Evolutionary conservation across 441 rosid genomes (phyloP).

Genomic region (Daphne laureola): DNA sequence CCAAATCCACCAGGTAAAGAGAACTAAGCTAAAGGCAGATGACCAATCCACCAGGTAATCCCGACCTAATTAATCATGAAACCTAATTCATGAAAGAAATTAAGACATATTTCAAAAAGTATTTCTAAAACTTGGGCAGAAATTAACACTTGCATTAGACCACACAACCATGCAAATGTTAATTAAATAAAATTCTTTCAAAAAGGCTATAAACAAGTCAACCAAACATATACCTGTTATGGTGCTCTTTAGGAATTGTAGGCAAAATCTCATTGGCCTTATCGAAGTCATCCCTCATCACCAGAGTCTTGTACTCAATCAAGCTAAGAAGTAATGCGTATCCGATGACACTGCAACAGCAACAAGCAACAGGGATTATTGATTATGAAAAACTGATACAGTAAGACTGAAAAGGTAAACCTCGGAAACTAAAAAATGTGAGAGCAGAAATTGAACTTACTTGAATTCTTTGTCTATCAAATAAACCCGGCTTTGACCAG

Average conservation of each 20-base stretch:
- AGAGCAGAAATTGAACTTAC: slow-evolving; percentile 41
- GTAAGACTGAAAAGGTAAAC: slow-evolving; percentile 4
- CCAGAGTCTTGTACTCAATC: slow-evolving; percentile 98
- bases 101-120: too few relatives aligned
- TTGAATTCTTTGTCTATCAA: slow-evolving; percentile 97
- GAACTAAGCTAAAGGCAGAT: too few relatives aligned
- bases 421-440: slow-evolving; percentile 1
- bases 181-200: too few relatives aligned
- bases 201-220: too few relatives aligned
- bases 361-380: not conserved
- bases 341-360: slow-evolving; percentile 74
- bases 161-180: too few relatives aligned
- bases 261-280: slow-evolving; percentile 85
- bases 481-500: slow-evolving; percentile 94
- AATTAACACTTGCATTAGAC: too few relatives aligned
- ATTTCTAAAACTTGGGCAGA: too few relatives aligned
- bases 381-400: not conserved
- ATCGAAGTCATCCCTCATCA: slow-evolving; percentile 96
- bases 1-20: too few relatives aligned
- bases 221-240: slow-evolving; percentile 54
- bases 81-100: too few relatives aligned
- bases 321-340: slow-evolving; percentile 96
- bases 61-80: too few relatives aligned
- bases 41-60: too few relatives aligned
- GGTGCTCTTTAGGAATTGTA: slow-evolving; percentile 90